Evolutionary conservation across 2,329 filamentous ascomycete species (phyloP).

Genomic region (Fusarium guadeloupense): DNA sequence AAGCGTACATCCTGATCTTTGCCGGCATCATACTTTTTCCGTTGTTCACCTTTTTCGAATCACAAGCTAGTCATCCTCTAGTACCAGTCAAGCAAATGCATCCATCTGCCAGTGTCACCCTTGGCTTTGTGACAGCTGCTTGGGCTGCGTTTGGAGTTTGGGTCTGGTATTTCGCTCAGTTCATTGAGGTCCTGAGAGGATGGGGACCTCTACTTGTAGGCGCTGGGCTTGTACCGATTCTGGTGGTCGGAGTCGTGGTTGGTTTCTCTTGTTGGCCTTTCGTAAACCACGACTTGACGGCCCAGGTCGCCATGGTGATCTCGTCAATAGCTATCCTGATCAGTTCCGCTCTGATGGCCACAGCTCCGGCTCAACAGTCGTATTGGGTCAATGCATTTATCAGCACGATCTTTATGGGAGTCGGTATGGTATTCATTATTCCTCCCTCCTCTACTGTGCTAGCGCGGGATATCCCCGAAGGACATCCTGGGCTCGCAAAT

Average conservation of each 20-base stretch:
- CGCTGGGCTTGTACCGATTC: slow-evolving; percentile 37
- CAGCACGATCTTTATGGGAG: slow-evolving; percentile 40
- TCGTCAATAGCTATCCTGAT: slow-evolving; percentile 31
- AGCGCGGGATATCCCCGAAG: slow-evolving; percentile 32
- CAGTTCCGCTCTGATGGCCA: slow-evolving; percentile 38
- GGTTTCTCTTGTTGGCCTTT: slow-evolving; percentile 32
- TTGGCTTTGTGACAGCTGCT: slow-evolving; percentile 31
- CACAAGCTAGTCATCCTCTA: slow-evolving; percentile 34
- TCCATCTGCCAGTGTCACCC: slow-evolving; percentile 17
- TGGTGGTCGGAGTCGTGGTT: slow-evolving; percentile 29
- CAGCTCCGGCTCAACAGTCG: slow-evolving; percentile 32
- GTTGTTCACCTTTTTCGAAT: slow-evolving; percentile 31
- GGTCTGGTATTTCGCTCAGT: slow-evolving; percentile 41
- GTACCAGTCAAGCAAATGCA: slow-evolving; percentile 38
- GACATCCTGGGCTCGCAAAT: slow-evolving; percentile 35
- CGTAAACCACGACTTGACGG: slow-evolving; percentile 22
- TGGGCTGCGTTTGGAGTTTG: slow-evolving; percentile 41
- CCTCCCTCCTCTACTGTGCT: slow-evolving; percentile 35
- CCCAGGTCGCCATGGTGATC: slow-evolving; percentile 29
- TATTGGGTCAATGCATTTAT: slow-evolving; percentile 42
- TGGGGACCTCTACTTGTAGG: slow-evolving; percentile 35
- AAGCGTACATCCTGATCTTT: slow-evolving; percentile 35
- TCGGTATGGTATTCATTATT: slow-evolving; percentile 37
- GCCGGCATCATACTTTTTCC: slow-evolving; percentile 27
- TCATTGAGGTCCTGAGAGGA: slow-evolving; percentile 36